Percentiles rank a stretch among this genome's conserved stretches.
Conservation (phyloP, 192 early-diverging fungal genomes). For the Gryganskiella cystojenkinii region DNA sequence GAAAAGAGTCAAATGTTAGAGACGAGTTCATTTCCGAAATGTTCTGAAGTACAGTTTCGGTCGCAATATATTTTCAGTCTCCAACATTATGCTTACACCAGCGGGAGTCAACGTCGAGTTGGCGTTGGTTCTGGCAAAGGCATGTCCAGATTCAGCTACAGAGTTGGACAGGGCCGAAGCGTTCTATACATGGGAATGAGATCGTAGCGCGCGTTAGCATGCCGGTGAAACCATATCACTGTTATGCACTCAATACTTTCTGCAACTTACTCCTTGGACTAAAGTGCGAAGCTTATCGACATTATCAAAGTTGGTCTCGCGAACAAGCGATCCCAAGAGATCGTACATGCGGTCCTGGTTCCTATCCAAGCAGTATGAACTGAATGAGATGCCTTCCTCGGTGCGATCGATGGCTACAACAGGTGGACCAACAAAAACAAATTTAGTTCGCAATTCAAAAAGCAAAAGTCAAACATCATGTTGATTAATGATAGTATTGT, state of each 20-base stretch:
- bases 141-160: conserved; percentile 85
- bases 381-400: conserved; percentile 72
- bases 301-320: conserved; percentile 78
- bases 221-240: no score
- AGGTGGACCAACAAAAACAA: neutral
- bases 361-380: conserved; percentile 75
- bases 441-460: neutral
- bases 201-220: no score
- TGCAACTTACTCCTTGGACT: conserved; percentile 67
- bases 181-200: conserved; percentile 54
- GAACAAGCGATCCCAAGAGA: conserved; percentile 76
- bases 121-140: conserved; percentile 81
- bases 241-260: neutral
- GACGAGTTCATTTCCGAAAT: no score
- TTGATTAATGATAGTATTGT: neutral
- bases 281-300: conserved; percentile 80
- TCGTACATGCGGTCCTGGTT: conserved; percentile 81
- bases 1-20: conserved; percentile 1
- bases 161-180: conserved; percentile 81
- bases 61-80: no score
- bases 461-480: neutral
- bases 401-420: conserved; percentile 67
- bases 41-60: no score
- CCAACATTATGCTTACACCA: conserved; percentile 55
- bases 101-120: conserved; percentile 69